Evolutionary conservation across 2,329 filamentous ascomycete species (phyloP).

Genomic region (Pseudogymnoascus sp.): DNA sequence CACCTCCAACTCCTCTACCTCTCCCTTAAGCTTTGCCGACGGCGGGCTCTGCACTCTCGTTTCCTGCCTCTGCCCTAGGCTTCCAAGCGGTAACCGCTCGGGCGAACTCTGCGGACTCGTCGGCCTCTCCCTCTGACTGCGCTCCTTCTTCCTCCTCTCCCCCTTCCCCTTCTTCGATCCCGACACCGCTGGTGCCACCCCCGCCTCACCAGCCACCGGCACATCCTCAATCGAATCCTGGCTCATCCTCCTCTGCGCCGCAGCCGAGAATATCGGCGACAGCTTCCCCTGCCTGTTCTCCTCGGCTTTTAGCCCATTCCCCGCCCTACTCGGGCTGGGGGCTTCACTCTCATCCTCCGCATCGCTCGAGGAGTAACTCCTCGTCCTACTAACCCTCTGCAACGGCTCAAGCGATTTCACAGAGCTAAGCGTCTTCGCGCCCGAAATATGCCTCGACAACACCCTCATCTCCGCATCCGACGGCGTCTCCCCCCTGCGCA

Average conservation of each 20-base stretch:
- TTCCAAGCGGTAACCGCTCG: neutral
- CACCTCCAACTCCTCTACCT: neutral
- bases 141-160: neutral
- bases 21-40: neutral
- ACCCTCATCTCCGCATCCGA: slow-evolving; percentile 20
- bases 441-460: neutral
- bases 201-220: neutral
- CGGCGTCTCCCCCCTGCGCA: slow-evolving; percentile 27
- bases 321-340: neutral
- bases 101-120: neutral
- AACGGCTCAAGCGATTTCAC: neutral
- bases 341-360: neutral
- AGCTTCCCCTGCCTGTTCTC: slow-evolving; percentile 3
- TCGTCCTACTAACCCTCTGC: neutral
- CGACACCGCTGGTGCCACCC: neutral
- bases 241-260: neutral
- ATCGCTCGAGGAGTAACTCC: slow-evolving; percentile 3
- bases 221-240: slow-evolving; percentile 8
- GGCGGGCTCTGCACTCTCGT: neutral
- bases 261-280: slow-evolving; percentile 3
- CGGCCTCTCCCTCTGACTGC: neutral
- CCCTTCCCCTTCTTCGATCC: neutral
- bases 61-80: neutral
- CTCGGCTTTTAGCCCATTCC: neutral
- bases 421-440: neutral